Percentiles rank a stretch among this genome's conserved stretches.
These are phyloP conservation scores for Lotus japonicus DNA, from an alignment of 306 rosid genomes.

Conservation along the genomic window DNA sequence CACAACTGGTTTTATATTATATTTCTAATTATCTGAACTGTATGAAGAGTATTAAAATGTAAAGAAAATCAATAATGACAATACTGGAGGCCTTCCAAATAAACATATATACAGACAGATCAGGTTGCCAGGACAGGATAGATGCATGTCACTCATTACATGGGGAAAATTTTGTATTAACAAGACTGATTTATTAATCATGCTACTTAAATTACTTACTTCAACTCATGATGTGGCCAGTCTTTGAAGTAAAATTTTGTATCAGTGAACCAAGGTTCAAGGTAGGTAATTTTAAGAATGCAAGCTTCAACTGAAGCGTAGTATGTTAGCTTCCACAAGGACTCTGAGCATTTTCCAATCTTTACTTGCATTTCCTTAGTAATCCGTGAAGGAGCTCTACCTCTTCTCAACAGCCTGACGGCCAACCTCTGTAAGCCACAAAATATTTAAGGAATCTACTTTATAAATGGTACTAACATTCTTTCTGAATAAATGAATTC, in stretches of 20 bases:
- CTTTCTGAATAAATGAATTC: background rate
- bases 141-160: conserved; percentile 5
- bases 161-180: background rate
- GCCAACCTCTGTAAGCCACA: conserved; percentile 58
- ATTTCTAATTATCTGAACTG: background rate
- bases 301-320: conserved; percentile 72
- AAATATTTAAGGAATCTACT: conserved; percentile 1
- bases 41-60: background rate
- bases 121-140: conserved; percentile 13
- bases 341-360: conserved; percentile 82
- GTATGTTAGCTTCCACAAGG: conserved; percentile 89
- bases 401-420: conserved; percentile 49
- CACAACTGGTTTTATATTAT: too few species aligned
- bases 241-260: conserved; percentile 56
- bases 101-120: conserved; percentile 1
- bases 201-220: conserved; percentile 46
- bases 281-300: conserved; percentile 45
- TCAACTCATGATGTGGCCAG: conserved; percentile 90
- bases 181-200: background rate
- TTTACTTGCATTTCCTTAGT: conserved; percentile 56
- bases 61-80: background rate
- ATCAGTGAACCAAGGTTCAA: conserved; percentile 81
- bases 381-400: conserved; percentile 49
- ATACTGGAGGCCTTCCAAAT: background rate
- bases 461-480: background rate